These are phyloP conservation scores for Vigna radiata DNA, from an alignment of 306 rosid species.

Conservation along the genomic window DNA sequence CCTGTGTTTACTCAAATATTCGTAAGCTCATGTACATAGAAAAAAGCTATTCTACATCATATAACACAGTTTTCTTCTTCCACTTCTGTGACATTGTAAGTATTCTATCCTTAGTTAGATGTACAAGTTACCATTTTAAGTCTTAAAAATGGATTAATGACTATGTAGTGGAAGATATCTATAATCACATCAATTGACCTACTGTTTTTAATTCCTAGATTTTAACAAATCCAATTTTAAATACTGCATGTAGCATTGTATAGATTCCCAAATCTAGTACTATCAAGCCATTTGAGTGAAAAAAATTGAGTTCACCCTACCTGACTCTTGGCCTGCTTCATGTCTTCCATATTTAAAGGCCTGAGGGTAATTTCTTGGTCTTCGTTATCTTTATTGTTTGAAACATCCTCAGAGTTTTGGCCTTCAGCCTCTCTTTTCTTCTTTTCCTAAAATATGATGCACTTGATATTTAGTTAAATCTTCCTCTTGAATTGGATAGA, in stretches of 20 bases:
- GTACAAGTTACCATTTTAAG: neutral
- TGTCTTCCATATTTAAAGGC: conserved; percentile 85
- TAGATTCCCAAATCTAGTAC: neutral
- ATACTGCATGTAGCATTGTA: neutral
- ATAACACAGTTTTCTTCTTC: neutral
- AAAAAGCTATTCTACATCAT: neutral
- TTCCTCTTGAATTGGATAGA: neutral
- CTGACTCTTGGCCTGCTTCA: conserved; percentile 93
- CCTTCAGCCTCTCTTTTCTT: conserved; percentile 65
- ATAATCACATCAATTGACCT: neutral
- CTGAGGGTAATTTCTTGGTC: conserved; percentile 67
- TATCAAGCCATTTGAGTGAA: neutral
- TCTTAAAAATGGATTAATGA: neutral
- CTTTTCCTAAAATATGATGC: conserved; percentile 64
- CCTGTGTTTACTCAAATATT: conserved; percentile 54
- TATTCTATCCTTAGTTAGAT: neutral
- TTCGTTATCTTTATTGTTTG: conserved; percentile 60
- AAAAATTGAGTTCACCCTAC: conserved; percentile 44
- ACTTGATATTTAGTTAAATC: conserved; percentile 21
- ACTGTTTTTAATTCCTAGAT: neutral
- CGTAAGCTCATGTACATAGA: neutral
- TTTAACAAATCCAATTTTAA: neutral
- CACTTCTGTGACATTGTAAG: neutral
- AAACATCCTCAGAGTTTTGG: conserved; percentile 57
- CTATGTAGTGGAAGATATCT: neutral